Percentiles rank a stretch among this genome's conserved stretches.
phyloP scores from a whole-genome alignment of 164 flowering plant species.

The Vitis riparia region DNA sequence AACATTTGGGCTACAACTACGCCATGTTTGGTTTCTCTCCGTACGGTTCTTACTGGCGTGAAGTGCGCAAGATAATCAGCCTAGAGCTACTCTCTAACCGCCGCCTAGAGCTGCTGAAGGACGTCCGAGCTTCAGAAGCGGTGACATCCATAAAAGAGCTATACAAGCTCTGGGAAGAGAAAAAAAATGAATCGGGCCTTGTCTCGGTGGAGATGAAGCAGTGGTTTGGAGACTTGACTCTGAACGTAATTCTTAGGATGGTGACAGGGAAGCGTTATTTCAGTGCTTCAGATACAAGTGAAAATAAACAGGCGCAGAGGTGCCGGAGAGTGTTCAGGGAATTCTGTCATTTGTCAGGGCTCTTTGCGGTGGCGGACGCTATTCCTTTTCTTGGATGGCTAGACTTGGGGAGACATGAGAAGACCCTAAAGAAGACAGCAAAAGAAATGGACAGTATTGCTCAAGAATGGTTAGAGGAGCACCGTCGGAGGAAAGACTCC shows the following conservation, averaged over 20 bases:
- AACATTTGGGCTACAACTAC: conserved; percentile 10
- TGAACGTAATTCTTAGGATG: conserved; percentile 28
- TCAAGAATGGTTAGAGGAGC: too few relatives aligned
- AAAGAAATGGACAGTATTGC: too few relatives aligned
- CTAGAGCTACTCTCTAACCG: conserved; percentile 15
- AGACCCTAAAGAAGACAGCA: too few relatives aligned
- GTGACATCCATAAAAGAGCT: conserved; percentile 6
- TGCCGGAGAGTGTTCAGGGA: conserved; percentile 10
- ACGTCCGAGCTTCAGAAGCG: conserved; percentile 10
- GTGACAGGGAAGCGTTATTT: conserved; percentile 29
- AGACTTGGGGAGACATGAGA: not conserved
- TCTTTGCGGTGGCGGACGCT: conserved; percentile 12
- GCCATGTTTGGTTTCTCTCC: conserved; percentile 9
- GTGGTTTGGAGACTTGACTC: conserved; percentile 23
- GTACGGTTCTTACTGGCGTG: conserved; percentile 14
- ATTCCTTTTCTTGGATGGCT: conserved; percentile 2
- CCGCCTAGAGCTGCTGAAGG: conserved; percentile 10
- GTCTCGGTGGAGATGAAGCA: conserved; percentile 22
- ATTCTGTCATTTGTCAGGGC: conserved; percentile 3
- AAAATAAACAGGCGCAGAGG: not conserved
- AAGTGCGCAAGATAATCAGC: conserved; percentile 12
- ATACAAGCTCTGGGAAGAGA: conserved; percentile 6
- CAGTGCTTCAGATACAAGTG: not conserved
- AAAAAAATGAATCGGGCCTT: not conserved
- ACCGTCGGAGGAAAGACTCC: too few relatives aligned